phyloP scores from a whole-genome alignment of 2,329 filamentous ascomycete genomes.

The Fusarium domesticum region DNA sequence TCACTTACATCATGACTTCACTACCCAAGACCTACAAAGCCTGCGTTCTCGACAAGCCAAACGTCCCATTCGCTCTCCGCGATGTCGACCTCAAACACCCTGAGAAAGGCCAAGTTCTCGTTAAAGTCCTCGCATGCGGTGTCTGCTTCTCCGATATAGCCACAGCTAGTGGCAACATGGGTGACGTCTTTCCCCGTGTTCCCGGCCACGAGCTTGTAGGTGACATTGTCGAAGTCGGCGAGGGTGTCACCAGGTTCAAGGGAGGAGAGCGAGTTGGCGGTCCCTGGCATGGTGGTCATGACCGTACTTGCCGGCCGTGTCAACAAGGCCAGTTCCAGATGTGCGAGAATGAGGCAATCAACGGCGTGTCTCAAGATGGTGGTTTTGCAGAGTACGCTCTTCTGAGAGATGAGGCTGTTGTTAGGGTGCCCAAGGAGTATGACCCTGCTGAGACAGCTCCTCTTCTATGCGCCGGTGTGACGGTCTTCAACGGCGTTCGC shows the following conservation, averaged over 20 bases:
- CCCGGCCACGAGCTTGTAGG: conserved; percentile 73
- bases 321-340: conserved; percentile 63
- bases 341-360: conserved; percentile 61
- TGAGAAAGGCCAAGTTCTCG: conserved; percentile 56
- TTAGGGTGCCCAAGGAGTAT: conserved; percentile 51
- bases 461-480: conserved; percentile 64
- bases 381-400: conserved; percentile 65
- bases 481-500: conserved; percentile 58
- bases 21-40: conserved; percentile 67
- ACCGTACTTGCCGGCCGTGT: conserved; percentile 60
- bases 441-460: conserved; percentile 55
- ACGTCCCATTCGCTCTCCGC: conserved; percentile 54
- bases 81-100: conserved; percentile 58
- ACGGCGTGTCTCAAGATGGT: conserved; percentile 64
- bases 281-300: conserved; percentile 51
- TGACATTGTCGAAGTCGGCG: conserved; percentile 59
- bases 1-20: conserved; percentile 28
- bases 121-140: conserved; percentile 70
- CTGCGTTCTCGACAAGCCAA: conserved; percentile 54
- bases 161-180: conserved; percentile 48
- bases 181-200: conserved; percentile 56
- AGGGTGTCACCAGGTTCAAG: conserved; percentile 55
- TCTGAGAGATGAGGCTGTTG: conserved; percentile 58
- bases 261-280: conserved; percentile 64
- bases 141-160: conserved; percentile 64